Evolutionary conservation across 345 rosid genomes (phyloP).

Genomic region (Moringa oleifera): DNA sequence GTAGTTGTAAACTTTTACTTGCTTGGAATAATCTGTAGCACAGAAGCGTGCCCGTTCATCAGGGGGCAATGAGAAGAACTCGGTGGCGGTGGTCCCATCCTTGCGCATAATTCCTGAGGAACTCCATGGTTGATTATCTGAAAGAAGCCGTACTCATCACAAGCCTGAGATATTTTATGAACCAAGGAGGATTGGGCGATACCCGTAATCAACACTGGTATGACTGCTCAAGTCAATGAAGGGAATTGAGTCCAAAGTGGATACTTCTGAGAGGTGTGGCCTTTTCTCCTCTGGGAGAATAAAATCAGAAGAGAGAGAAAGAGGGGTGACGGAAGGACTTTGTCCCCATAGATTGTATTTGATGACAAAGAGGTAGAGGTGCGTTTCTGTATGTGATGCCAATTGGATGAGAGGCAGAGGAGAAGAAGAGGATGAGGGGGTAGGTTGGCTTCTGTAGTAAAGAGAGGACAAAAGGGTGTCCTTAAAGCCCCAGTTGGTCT

Average conservation of each 20-base stretch:
- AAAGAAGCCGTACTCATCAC: conserved; percentile 23
- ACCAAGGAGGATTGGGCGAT: background rate
- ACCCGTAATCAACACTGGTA: too few relatives aligned
- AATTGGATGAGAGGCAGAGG: too few relatives aligned
- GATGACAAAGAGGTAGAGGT: too few relatives aligned
- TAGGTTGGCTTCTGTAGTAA: too few relatives aligned
- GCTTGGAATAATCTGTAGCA: conserved; percentile 11
- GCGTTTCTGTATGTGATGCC: too few relatives aligned
- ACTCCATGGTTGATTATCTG: conserved; percentile 16
- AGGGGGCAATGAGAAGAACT: conserved; percentile 15
- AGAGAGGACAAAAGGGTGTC: too few relatives aligned
- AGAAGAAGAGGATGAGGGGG: too few relatives aligned
- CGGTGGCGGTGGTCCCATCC: conserved; percentile 7
- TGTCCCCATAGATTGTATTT: conserved; percentile 17
- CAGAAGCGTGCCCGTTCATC: conserved; percentile 9
- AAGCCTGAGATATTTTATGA: conserved; percentile 15
- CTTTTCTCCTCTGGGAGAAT: conserved; percentile 19
- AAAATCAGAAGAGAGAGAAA: conserved; percentile 2
- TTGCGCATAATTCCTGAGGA: conserved; percentile 9
- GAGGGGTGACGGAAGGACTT: background rate
- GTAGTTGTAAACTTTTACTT: conserved; percentile 13
- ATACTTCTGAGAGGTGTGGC: conserved; percentile 12
- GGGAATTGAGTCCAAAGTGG: conserved; percentile 16
- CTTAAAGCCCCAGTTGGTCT: too few relatives aligned
- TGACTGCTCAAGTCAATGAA: conserved; percentile 12